Evolutionary conservation across 345 rosid genomes (phyloP), one percentile per base, ranked within the genome.

Genomic region (Diplotaxis tenuifolia): DNA sequence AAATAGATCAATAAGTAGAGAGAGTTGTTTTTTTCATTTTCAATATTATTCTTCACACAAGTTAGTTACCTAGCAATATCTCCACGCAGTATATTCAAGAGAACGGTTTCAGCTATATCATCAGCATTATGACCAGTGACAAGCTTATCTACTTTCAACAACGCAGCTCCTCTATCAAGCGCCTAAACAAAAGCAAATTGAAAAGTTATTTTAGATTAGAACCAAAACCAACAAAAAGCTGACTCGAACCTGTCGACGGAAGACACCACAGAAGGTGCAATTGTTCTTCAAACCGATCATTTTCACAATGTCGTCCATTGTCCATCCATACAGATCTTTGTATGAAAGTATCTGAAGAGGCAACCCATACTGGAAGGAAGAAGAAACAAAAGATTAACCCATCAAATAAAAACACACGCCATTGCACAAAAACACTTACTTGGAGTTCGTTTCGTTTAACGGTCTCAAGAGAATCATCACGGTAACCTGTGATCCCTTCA

Each of bases 251-350:
- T 94, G 98, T 14, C 96, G 88, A 25, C 97, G 95, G 72, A 91
- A 91, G 67, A 94, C 97, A 69, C 97, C 97, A 84, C 96, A 91
- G 75, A 91, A 94, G 0, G 97, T 91, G 84, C 98, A 94, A 62
- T 91, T 94, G 71, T 94, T 94, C 86, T 94, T 94, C 54, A 94
- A 55, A 57, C 97, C 97, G 14, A 94, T 94, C 89, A 89, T 86
- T 83, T 88, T 89, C 45, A 94, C 98, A 75, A 94, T 91, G 78
- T 94, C 98, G 58, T 94, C 98, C 98, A 91, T 94, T 1, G 98
- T 94, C 98, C 98, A 91, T 75, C 98, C 98, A 79, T 94, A 94
- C 50, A 94, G 82, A 78, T 94, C 97, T 86, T 91, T 91, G 86
- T 94, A 94, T 10, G 98, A 91, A 74, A 92, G 88, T 59, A 91